Evolutionary conservation across 2,329 filamentous ascomycete genomes (phyloP).

Genomic region (Hymenoscyphus fraxineus): DNA sequence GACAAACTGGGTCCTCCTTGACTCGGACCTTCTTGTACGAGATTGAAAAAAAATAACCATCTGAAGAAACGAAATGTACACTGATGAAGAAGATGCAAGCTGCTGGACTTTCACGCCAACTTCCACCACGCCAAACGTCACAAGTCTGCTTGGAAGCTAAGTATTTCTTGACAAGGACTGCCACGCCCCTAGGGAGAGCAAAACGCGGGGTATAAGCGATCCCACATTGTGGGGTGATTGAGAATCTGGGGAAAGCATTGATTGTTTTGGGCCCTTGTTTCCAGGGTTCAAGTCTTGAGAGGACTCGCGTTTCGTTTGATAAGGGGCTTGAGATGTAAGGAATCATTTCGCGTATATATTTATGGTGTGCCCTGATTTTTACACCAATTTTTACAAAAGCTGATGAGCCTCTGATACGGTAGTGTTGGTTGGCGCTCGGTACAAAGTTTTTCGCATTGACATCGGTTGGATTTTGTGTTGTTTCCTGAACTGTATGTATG

Average conservation of each 20-base stretch:
- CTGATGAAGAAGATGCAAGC: not conserved
- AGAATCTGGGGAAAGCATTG: not conserved
- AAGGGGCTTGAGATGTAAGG: no score
- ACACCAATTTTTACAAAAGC: no score
- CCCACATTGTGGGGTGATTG: conserved; percentile 2
- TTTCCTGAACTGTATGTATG: no score
- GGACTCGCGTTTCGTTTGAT: not conserved
- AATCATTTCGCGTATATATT: no score
- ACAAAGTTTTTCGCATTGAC: no score
- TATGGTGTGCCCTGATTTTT: no score
- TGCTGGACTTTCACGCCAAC: not conserved
- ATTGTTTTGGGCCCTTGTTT: not conserved
- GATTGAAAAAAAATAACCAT: not conserved
- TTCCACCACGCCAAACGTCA: not conserved
- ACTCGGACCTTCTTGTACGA: not conserved
- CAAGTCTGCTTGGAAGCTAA: not conserved
- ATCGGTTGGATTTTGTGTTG: no score
- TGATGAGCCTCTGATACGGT: no score
- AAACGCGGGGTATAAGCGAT: not conserved
- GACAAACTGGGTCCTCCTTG: not conserved
- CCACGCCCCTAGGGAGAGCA: not conserved
- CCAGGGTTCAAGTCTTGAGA: not conserved
- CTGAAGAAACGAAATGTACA: not conserved
- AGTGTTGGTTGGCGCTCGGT: no score
- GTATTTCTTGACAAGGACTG: not conserved